phyloP scores from a whole-genome alignment of 176 grass and related monocot genomes.

The Guadua angustifolia region DNA sequence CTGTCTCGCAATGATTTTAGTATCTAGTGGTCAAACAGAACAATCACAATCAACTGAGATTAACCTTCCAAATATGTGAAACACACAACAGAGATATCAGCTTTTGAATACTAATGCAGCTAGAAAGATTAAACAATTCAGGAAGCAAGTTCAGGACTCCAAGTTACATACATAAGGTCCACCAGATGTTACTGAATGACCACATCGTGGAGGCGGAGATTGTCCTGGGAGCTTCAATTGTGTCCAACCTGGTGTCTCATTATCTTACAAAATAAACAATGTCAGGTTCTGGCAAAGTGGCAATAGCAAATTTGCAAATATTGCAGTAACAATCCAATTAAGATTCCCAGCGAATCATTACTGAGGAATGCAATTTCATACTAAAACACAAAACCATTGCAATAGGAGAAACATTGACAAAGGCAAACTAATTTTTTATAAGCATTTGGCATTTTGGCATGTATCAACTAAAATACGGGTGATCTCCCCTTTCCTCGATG shows the following conservation, averaged over 20 bases:
- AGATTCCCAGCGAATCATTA: neutral
- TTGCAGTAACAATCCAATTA: neutral
- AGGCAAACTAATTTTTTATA: neutral
- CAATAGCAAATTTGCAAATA: neutral
- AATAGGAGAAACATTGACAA: neutral
- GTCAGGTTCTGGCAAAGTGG: neutral
- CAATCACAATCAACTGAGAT: neutral
- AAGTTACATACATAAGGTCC: slow-evolving; percentile 88
- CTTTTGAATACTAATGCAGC: slow-evolving; percentile 17
- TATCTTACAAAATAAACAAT: slow-evolving; percentile 60
- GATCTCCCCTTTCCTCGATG: neutral
- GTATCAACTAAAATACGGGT: neutral
- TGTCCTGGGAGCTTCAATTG: slow-evolving; percentile 94
- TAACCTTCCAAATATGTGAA: slow-evolving; percentile 11
- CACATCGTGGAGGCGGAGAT: slow-evolving; percentile 77
- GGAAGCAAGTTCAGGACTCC: slow-evolving; percentile 3
- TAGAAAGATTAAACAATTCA: neutral
- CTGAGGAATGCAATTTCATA: neutral
- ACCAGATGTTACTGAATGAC: slow-evolving; percentile 92
- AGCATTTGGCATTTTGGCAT: neutral
- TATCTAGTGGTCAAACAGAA: slow-evolving; percentile 1
- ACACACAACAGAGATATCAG: slow-evolving; percentile 1
- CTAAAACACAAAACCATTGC: slow-evolving; percentile 16
- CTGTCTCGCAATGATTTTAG: neutral
- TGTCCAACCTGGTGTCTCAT: slow-evolving; percentile 87